Evolutionary conservation across 805 yeast genomes (phyloP), one percentile per base, ranked within the genome.

Genomic region (Saccharomycopsis sp.): DNA sequence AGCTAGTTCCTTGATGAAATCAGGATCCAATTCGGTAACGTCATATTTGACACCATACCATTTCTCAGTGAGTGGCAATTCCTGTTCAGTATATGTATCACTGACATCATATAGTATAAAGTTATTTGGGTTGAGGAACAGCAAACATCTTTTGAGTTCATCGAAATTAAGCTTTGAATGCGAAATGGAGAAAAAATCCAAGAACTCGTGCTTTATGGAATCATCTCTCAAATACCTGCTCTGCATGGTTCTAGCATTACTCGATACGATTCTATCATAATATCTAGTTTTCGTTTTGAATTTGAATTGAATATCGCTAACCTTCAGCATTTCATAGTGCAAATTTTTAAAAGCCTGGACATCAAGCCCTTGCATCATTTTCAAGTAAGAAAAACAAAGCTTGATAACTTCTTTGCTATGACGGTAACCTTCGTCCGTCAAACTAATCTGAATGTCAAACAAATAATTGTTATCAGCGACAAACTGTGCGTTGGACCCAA

Each of bases 41-140:
- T 71, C 60, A 56, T 86, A 84, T 50, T 82, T 81, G 0, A 96
- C 86, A 3, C 94, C 95, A 55, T 92, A 89, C 95, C 96, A 89
- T 53, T 75, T 68, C 57, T 89, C 98, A 16, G 54, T 65, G 12
- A 60, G 48, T 41, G 67, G 63, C 35, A 72, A 60, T 1, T 52
- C 61, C 2, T 69, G 69, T 3, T 76, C 68, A 5, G 67, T 68
- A 39, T 74, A 66, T 49, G 57, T 72, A 58, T 64, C 77, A 22
- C 73, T 65, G 10, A 75, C 63, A 19, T 88, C 55, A 33, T 68
- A 61, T 4, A 74, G 63, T 46, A 85, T 69, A 51, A 81, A 71
- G 50, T 84, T 86, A 17, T 69, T 64, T 0, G 78, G 69, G 30
- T 55, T 68, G 41, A 89, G 64, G 42, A 64, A 63, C 1, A 60